Evolutionary conservation across 2,329 filamentous ascomycete genomes (phyloP).

Genomic region (Hypoxylon rubiginosum): DNA sequence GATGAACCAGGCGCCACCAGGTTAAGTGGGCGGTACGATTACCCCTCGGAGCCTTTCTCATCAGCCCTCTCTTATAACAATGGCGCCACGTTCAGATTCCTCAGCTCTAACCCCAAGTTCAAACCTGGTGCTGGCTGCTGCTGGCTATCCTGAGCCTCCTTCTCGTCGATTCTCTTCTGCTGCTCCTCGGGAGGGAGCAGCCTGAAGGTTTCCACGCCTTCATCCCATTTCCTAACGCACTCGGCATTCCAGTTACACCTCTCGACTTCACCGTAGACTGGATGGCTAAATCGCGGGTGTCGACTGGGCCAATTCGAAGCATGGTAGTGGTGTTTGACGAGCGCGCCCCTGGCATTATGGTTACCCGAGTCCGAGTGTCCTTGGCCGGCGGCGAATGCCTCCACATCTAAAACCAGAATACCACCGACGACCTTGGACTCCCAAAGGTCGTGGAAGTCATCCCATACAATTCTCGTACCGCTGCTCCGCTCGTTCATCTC

Average conservation of each 20-base stretch:
- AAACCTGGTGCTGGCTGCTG: not conserved
- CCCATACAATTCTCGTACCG: constrained; percentile 68
- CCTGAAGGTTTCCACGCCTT: constrained; percentile 72
- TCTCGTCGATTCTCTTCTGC: constrained; percentile 63
- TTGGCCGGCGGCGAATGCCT: constrained; percentile 75
- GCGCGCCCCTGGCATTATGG: constrained; percentile 73
- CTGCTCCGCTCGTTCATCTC: constrained; percentile 45
- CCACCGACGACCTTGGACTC: constrained; percentile 76
- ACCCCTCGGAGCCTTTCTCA: too few relatives aligned
- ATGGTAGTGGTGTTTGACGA: constrained; percentile 82
- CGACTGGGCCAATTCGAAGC: constrained; percentile 78
- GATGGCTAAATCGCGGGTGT: constrained; percentile 76
- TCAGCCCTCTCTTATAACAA: not conserved
- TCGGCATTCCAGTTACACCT: constrained; percentile 77
- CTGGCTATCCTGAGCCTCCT: constrained; percentile 50
- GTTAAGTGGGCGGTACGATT: too few relatives aligned
- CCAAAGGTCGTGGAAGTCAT: constrained; percentile 73
- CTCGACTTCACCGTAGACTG: constrained; percentile 78
- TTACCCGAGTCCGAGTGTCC: constrained; percentile 80
- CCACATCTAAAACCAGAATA: constrained; percentile 76
- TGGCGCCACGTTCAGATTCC: constrained; percentile 2
- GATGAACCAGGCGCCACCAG: too few relatives aligned
- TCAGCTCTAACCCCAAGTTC: constrained; percentile 5
- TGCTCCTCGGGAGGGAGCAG: constrained; percentile 68
- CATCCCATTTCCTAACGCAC: constrained; percentile 76